Evolutionary conservation across 2,329 filamentous ascomycete species (phyloP).

Genomic region (Coniosporium tulheliwenetii): DNA sequence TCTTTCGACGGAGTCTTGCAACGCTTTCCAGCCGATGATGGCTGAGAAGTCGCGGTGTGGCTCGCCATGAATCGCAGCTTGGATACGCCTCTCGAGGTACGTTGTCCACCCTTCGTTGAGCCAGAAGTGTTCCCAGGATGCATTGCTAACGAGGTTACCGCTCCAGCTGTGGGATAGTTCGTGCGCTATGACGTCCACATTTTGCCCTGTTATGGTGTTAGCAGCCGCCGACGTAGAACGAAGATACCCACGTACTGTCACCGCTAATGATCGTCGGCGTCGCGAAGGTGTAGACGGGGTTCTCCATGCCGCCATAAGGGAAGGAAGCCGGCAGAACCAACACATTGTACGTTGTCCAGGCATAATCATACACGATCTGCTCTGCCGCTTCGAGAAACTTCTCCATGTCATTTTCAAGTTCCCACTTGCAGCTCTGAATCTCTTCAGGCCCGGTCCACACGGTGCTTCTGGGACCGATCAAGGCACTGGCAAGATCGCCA

Average conservation of each 20-base stretch:
- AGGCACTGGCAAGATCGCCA: constrained; percentile 70
- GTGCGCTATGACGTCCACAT: constrained; percentile 92
- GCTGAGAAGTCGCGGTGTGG: constrained; percentile 83
- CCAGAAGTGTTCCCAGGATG: constrained; percentile 67
- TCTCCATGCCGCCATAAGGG: constrained; percentile 62
- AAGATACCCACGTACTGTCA: constrained; percentile 18
- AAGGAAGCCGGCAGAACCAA: constrained; percentile 81
- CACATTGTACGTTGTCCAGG: constrained; percentile 92
- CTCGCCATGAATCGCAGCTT: constrained; percentile 64
- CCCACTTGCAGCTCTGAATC: constrained; percentile 70
- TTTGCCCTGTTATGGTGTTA: constrained; percentile 37
- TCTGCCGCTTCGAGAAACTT: constrained; percentile 82
- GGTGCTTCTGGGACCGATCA: constrained; percentile 69
- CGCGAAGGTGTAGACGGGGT: constrained; percentile 87
- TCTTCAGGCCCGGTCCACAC: constrained; percentile 84
- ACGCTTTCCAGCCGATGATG: constrained; percentile 88
- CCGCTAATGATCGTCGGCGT: constrained; percentile 90
- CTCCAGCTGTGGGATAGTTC: constrained; percentile 69
- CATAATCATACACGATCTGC: constrained; percentile 67
- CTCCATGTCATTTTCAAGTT: constrained; percentile 81
- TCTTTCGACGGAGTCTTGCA: constrained; percentile 63
- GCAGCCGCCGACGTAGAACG: background rate
- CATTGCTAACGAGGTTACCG: constrained; percentile 67
- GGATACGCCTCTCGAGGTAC: constrained; percentile 79
- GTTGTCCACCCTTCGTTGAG: constrained; percentile 78